phyloP scores from a whole-genome alignment of 2,329 filamentous ascomycete genomes.

The Claviceps pazoutovae region DNA sequence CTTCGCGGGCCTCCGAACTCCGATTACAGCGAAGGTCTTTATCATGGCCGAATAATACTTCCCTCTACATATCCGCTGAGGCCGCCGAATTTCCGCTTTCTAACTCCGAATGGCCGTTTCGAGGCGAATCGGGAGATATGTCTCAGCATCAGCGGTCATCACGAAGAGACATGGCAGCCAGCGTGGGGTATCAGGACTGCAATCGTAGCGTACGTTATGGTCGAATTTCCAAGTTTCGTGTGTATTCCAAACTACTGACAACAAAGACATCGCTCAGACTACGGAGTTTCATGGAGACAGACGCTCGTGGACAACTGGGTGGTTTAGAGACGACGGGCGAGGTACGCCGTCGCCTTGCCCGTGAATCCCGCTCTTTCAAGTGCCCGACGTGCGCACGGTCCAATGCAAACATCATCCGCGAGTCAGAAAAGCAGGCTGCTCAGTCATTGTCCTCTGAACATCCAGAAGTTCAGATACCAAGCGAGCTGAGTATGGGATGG shows the following conservation, averaged over 20 bases:
- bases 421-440: slow-evolving; percentile 47
- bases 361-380: slow-evolving; percentile 48
- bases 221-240: not conserved
- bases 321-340: slow-evolving; percentile 65
- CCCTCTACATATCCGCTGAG: slow-evolving; percentile 82
- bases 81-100: slow-evolving; percentile 89
- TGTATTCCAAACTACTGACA: not conserved
- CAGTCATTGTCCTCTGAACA: slow-evolving; percentile 18
- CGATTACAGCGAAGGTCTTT: slow-evolving; percentile 67
- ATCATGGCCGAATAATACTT: slow-evolving; percentile 89
- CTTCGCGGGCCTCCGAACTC: slow-evolving; percentile 77
- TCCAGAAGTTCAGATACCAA: slow-evolving; percentile 34
- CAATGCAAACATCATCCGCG: slow-evolving; percentile 61
- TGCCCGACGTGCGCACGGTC: slow-evolving; percentile 57
- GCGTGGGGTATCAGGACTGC: slow-evolving; percentile 94
- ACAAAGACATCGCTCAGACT: slow-evolving; percentile 29
- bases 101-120: slow-evolving; percentile 82
- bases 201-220: slow-evolving; percentile 41
- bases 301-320: slow-evolving; percentile 75
- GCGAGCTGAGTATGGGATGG: slow-evolving; percentile 52
- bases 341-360: slow-evolving; percentile 55
- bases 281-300: slow-evolving; percentile 84
- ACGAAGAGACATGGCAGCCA: slow-evolving; percentile 97
- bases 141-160: slow-evolving; percentile 82
- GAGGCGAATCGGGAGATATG: slow-evolving; percentile 96